phyloP scores from a whole-genome alignment of 805 yeast genomes.

The Priceomyces medius region DNA sequence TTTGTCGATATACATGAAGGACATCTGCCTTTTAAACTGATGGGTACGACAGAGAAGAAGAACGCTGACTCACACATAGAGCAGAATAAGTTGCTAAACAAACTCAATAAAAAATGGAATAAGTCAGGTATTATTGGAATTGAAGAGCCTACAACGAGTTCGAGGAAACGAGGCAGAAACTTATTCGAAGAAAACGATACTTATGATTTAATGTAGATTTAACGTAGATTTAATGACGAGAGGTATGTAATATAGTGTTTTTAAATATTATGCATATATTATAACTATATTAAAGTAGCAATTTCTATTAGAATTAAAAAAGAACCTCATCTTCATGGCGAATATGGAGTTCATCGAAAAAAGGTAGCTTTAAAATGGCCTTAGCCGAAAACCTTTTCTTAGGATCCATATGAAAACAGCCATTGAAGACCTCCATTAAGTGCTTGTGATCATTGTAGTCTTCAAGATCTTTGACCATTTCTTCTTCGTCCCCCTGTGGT shows the following conservation, averaged over 20 bases:
- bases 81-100: slow-evolving; percentile 33
- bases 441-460: slow-evolving; percentile 41
- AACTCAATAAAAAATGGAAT: slow-evolving; percentile 43
- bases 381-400: slow-evolving; percentile 55
- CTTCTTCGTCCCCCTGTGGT: slow-evolving; percentile 21
- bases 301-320: slow-evolving; percentile 3
- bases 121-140: slow-evolving; percentile 18
- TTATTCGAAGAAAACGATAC: slow-evolving; percentile 17
- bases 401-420: slow-evolving; percentile 60
- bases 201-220: slow-evolving; percentile 4
- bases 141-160: slow-evolving; percentile 3
- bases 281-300: background rate
- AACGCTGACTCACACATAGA: slow-evolving; percentile 17
- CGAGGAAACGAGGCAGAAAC: slow-evolving; percentile 17
- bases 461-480: slow-evolving; percentile 19
- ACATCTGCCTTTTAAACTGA: slow-evolving; percentile 7
- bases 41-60: background rate
- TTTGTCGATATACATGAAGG: slow-evolving; percentile 4
- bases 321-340: slow-evolving; percentile 34
- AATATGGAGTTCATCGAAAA: slow-evolving; percentile 49
- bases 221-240: slow-evolving; percentile 5
- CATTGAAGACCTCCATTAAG: slow-evolving; percentile 55
- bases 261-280: background rate
- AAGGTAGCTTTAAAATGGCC: slow-evolving; percentile 56
- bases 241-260: slow-evolving; percentile 6